Conservation (phyloP, 1,139 yeast species). For the Protomyces inouyei region DNA sequence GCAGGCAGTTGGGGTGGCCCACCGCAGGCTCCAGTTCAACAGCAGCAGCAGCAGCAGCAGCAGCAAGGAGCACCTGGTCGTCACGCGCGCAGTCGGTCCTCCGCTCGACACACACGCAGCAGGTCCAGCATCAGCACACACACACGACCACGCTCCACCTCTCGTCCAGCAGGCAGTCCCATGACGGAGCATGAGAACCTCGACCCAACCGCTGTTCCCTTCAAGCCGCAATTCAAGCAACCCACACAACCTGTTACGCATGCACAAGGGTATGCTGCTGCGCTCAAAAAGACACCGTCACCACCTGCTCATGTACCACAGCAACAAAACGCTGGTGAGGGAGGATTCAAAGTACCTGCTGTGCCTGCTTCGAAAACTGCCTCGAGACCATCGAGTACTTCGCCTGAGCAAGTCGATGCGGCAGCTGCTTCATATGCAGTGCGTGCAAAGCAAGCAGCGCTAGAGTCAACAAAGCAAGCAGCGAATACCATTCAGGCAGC, state of each 20-base stretch:
- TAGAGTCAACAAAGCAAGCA: background rate
- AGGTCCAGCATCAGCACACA: background rate
- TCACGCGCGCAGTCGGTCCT: slow-evolving; percentile 6
- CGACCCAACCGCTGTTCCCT: slow-evolving; percentile 15
- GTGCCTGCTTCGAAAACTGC: background rate
- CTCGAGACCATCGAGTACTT: background rate
- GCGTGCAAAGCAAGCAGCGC: slow-evolving; percentile 3
- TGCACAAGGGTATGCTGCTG: slow-evolving; percentile 25
- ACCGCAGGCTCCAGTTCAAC: background rate
- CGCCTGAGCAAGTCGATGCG: background rate
- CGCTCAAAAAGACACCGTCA: slow-evolving; percentile 18
- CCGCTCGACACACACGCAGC: slow-evolving; percentile 15
- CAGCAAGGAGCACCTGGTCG: background rate
- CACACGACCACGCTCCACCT: slow-evolving; percentile 1
- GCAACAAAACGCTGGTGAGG: background rate
- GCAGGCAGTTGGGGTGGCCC: slow-evolving; percentile 10
- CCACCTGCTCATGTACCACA: background rate
- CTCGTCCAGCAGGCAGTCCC: background rate
- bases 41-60: background rate
- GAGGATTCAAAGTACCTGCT: slow-evolving; percentile 13
- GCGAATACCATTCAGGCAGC: background rate
- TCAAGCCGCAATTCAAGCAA: slow-evolving; percentile 23
- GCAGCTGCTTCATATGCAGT: slow-evolving; percentile 4
- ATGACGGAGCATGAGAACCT: slow-evolving; percentile 4
- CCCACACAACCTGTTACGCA: slow-evolving; percentile 15